Evolutionary conservation across 2,329 filamentous ascomycete species (phyloP), one percentile per base, ranked within the genome.

Genomic region (Fusarium multiceps): DNA sequence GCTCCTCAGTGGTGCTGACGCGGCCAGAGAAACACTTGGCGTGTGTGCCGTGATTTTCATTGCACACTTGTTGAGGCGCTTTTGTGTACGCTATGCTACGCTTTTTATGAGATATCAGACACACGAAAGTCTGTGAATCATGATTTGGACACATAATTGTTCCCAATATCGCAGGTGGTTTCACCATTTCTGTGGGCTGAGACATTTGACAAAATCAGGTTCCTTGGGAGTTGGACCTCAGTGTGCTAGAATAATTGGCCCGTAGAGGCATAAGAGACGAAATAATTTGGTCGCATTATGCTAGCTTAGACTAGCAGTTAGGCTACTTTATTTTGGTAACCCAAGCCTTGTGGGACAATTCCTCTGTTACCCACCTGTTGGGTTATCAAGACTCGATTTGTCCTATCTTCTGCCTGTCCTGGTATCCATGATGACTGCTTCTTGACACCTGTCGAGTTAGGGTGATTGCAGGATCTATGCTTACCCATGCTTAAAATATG

Each of bases 1-100:
- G 55, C 27, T 55, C 45, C 59, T 56, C 34, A 12, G 27, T 51
- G 49, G 28, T 49, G 63, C 68, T 71, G 68, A 71, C 68, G 68
- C 68, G 68, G 55, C 55, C 67, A 42, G 40, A 64, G 47, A 47
- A 49, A 61, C 49, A 32, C 54, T 68, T 41, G 55, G 49, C 54
- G 42, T 55, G 46, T 53, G 42, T 55, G 45, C 54, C n/a, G 34
- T 28, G 27, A 53, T 28, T 42, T 25, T 28, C 23, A 53, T 28
- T 42, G 12, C 58, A 42, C 14, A 6, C 42, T 57, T 30, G 11
- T 42, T 57, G 42, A 48, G 37, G 11, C 23, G 45, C 20, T 18
- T 32, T 47, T 25, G 21, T 49, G 30, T 16, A 34, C 27, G 34
- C 30, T 16, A 34, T 20, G 34, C 30, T 40, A 45, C 55, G 49